Evolutionary conservation across 1,284 basidiomycete genomes (phyloP), one percentile per base, ranked within the genome.

Genomic region (Sanghuangporus weigelae): DNA sequence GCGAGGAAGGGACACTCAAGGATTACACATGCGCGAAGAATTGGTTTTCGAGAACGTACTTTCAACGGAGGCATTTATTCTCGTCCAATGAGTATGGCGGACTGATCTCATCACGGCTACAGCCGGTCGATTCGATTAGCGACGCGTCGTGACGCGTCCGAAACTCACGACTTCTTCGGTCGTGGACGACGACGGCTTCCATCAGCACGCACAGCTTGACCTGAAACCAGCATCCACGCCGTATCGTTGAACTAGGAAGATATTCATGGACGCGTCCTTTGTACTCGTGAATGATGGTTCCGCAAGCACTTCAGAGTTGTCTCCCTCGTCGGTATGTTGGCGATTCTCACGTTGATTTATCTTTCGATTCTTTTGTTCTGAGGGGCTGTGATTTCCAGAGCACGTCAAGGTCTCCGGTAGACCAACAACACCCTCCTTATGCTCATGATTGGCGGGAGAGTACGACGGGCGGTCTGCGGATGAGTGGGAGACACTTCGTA

Each of bases 401-500:
- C 38, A 26, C 39, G 10, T 38, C 57, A 48, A 10, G 40, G 8
- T 38, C 53, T n/a, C 19, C 19, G 14, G n/a, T 35, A 7, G 53
- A 54, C 11, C 16, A 11, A 7, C 53, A 36, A 38, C 4, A 54
- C 16, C 53, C 73, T 0, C 79, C 83, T 2, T 89, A 85, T 67
- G 90, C 88, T 0, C 90, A 93, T 66, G 85, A 91, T 71, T 92
- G 88, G 90, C 86, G 88, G 1, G 67, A 66, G 16, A 63, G 73
- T 40, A 81, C 81, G n/a, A 86, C 85, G 0, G 86, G 85, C 11
- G 84, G 84, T 14, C 69, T 93, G 16, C 73, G 74, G 46, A 76
- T 80, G 0, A 81, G 84, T 65, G 93, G 91, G 0, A 78, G 88
- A 16, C 84, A 95, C 72, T 90, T 95, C 67, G 76, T 93, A 6